Conservation (phyloP, 2,329 filamentous ascomycete species). For the Xylaria sp. region DNA sequence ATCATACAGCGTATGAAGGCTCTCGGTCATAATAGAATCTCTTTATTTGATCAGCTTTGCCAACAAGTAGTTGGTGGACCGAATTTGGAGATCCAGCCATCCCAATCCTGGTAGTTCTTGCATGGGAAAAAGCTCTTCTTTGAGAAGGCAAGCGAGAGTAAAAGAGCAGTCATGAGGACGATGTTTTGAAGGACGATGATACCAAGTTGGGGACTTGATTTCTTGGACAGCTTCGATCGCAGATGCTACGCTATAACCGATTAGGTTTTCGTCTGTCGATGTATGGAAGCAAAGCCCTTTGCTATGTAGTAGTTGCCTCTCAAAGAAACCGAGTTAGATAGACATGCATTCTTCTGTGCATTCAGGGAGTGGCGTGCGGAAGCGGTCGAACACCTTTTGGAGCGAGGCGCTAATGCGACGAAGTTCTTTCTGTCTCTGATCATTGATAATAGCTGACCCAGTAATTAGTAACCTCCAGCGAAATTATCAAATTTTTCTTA, state of each 20-base stretch:
- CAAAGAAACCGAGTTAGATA: slow-evolving; percentile 18
- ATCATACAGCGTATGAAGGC: no score
- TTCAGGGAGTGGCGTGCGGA: background rate
- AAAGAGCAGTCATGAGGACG: background rate
- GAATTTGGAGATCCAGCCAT: no score
- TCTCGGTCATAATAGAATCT: no score
- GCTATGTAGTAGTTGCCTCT: background rate
- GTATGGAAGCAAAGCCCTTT: background rate
- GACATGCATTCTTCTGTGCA: slow-evolving; percentile 21
- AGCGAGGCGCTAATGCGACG: background rate
- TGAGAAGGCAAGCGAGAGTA: background rate
- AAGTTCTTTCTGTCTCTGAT: background rate
- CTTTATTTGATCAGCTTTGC: no score
- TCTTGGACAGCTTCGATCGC: background rate
- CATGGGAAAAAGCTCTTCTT: no score
- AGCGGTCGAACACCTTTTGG: background rate
- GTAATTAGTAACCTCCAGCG: background rate
- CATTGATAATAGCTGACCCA: slow-evolving; percentile 3
- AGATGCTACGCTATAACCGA: slow-evolving; percentile 1
- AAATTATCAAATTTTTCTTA: background rate
- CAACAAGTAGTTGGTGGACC: no score
- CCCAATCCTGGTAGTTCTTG: no score
- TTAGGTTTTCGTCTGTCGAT: background rate
- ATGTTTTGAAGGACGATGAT: no score
- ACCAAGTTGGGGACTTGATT: background rate